phyloP scores from a whole-genome alignment of 192 early-diverging fungal genomes.

The Coemansia sp. region DNA sequence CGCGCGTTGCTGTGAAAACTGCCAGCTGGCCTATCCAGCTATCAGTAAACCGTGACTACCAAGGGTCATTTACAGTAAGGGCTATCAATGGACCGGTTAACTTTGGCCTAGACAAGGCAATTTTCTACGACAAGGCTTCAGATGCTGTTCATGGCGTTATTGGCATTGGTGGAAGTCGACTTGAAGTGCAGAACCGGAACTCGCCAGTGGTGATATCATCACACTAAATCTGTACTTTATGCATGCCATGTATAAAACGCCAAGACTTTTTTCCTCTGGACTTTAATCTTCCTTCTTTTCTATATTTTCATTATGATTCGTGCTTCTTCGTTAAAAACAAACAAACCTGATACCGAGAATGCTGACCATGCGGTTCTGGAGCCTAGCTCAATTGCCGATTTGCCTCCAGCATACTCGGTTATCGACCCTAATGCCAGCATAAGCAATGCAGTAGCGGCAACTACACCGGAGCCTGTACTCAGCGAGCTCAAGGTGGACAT shows the following conservation, averaged over 20 bases:
- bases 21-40: conserved; percentile 3
- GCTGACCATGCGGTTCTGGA: not conserved
- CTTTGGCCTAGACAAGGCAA: not conserved
- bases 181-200: not conserved
- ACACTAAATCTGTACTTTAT: not conserved
- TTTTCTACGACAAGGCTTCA: not conserved
- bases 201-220: not conserved
- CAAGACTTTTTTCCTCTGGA: too few species aligned
- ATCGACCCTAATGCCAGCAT: conserved; percentile 19
- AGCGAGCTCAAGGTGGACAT: conserved; percentile 13
- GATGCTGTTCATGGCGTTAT: not conserved
- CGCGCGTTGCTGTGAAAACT: not conserved
- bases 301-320: not conserved
- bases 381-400: not conserved
- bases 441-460: not conserved
- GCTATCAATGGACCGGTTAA: not conserved
- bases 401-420: conserved; percentile 36
- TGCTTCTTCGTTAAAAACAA: too few species aligned
- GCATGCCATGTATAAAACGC: too few species aligned
- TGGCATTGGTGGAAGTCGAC: not conserved
- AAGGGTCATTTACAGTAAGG: not conserved
- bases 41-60: not conserved
- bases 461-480: not conserved
- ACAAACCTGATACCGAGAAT: too few species aligned
- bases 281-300: not conserved